Base-by-base conservation (phyloP, 345 rosid species). In the Kandelia obovata region DNA sequence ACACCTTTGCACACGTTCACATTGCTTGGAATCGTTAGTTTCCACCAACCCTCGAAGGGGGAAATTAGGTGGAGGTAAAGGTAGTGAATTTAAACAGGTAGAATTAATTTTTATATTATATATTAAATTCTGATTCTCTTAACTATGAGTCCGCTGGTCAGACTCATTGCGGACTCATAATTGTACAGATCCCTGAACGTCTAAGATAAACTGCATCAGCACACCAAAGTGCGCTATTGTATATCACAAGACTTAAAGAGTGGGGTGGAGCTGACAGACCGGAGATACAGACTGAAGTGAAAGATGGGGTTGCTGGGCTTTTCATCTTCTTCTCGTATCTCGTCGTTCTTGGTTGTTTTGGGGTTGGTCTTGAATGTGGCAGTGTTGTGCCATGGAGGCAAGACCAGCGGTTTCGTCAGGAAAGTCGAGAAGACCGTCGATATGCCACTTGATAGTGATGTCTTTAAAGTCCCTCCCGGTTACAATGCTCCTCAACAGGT, bases 401-500 rank as follows among this genome's bases (percentile, higher is more conserved):
- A 49, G 57, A 92, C 98, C 19, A 84, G 98, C 74, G 71, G 31
- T 5, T 92, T 75, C 53, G 85, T 82, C 31, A 84, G 98, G 70
- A 82, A 77, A 63, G 49, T 78, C 35, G 92, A 82, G 69, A 75
- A 79, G 61, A 67, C 83, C 49, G 28, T 70, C 35, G 97, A 85
- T 67, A 88, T 92, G 96, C 94, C 96, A 64, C 83, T 89, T 43
- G 82, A 88, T 53, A 85, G 90, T 34, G 97, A 89, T 73, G 90
- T 86, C 17, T 92, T 92, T 56, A 65, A 58, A 17, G 83, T 82
- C 61, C 94, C 92, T 76, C 85, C 77, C 37, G 94, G 96, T 10
- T 80, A 84, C 60, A 92, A 89, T 88, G 97, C 97, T 72, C 97
- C 97, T 68, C 94, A 92, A 64, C 97, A 92, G 92, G 97, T 92